Conservation (phyloP, 1,284 basidiomycete genomes). For the Apiotrichum brassicae region DNA sequence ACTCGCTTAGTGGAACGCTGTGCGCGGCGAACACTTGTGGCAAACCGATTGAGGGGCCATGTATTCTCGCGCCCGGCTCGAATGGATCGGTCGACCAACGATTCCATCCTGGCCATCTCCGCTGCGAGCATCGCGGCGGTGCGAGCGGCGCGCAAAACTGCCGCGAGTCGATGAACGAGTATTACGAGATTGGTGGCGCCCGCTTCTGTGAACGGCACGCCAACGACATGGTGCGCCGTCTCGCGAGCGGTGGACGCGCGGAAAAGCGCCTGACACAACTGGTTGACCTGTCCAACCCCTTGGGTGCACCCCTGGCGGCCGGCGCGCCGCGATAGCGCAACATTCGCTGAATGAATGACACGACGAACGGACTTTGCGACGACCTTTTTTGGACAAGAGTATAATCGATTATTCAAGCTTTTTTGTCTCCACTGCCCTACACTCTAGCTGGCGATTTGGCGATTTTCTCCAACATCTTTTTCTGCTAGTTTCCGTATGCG, state of each 20-base stretch:
- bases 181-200: conserved; percentile 74
- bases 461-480: too few species aligned
- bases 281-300: conserved; percentile 4
- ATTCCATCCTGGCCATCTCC: conserved; percentile 77
- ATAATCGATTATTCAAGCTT: not conserved
- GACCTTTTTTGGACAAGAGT: too few species aligned
- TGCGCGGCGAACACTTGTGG: conserved; percentile 71
- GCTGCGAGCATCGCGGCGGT: conserved; percentile 53
- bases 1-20: conserved; percentile 56
- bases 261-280: conserved; percentile 17
- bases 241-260: conserved; percentile 6
- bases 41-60: conserved; percentile 82
- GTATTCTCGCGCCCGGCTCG: conserved; percentile 63
- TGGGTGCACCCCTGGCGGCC: not conserved
- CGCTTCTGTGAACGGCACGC: conserved; percentile 75
- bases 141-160: conserved; percentile 34
- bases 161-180: conserved; percentile 52
- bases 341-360: not conserved
- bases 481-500: too few species aligned
- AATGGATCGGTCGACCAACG: conserved; percentile 52
- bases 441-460: too few species aligned
- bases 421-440: not conserved
- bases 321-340: not conserved
- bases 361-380: too few species aligned
- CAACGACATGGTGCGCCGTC: conserved; percentile 27